phyloP scores from a whole-genome alignment of 164 flowering plant species.

The Cinnamomum micranthum region DNA sequence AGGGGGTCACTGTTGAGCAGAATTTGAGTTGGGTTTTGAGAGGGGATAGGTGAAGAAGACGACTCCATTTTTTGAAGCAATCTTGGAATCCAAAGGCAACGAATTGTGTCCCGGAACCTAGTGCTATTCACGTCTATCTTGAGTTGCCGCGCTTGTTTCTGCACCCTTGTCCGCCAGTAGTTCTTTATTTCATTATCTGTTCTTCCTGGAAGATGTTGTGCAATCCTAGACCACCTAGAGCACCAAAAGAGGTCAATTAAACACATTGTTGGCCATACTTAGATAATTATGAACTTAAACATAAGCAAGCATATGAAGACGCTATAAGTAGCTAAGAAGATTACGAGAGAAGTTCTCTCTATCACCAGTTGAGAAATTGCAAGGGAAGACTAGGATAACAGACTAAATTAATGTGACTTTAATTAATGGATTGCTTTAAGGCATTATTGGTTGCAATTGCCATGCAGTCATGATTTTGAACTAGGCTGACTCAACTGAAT shows the following conservation, averaged over 20 bases:
- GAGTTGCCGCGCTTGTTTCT: slow-evolving; percentile 68
- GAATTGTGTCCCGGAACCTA: slow-evolving; percentile 41
- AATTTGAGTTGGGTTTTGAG: slow-evolving; percentile 18
- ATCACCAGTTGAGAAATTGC: not conserved
- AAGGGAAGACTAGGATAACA: not conserved
- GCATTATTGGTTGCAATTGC: not conserved
- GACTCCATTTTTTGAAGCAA: slow-evolving; percentile 52
- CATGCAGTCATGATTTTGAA: too few relatives aligned
- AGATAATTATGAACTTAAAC: not conserved
- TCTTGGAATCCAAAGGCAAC: slow-evolving; percentile 62
- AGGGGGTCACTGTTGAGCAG: slow-evolving; percentile 7
- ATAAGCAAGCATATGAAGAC: not conserved
- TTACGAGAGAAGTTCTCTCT: not conserved
- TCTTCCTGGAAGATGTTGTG: slow-evolving; percentile 79
- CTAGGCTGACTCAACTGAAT: too few relatives aligned
- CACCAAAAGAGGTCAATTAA: not conserved
- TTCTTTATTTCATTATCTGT: slow-evolving; percentile 92
- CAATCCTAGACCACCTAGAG: slow-evolving; percentile 86
- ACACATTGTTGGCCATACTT: not conserved
- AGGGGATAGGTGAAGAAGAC: slow-evolving; percentile 9
- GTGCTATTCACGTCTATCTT: slow-evolving; percentile 56
- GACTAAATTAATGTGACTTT: not conserved
- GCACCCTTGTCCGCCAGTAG: slow-evolving; percentile 85
- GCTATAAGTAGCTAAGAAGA: not conserved
- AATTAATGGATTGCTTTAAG: not conserved